Evolutionary conservation across 2,329 filamentous ascomycete species (phyloP), one percentile per base, ranked within the genome.

Genomic region (Akanthomyces uredinophilus): DNA sequence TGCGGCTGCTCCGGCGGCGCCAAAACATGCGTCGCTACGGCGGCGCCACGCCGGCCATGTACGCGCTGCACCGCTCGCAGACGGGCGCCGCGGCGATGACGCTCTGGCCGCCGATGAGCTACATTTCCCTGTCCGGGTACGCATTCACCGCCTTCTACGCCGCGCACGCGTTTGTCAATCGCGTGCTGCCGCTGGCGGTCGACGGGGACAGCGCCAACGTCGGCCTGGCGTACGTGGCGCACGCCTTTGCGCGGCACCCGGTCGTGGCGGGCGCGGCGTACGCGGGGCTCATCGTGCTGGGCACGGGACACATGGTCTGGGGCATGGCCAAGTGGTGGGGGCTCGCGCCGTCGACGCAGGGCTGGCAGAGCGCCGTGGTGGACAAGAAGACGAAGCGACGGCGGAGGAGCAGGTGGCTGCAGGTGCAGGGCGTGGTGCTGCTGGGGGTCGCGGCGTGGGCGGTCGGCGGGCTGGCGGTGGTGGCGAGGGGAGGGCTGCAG

Each of bases 121-220:
- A 87, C 61, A 90, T 89, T 50, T 87, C 89, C 29, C 75, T 83
- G 2, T 82, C 91, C 0, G 94, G 95, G 1, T 97, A 92, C 71
- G 75, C 81, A 0, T 79, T 96, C 20, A 72, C 85, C 1, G 82
- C 83, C 0, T 76, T 94, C 22, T 80, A 94, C 29, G 79, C 82
- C 1, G 85, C 85, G 6, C 94, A 98, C 74, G 83, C 88, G 3
- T 83, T 87, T 65, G 81, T 92, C 63, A 96, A 96, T 73, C 85
- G 94, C 39, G 75, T 86, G 3, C 78, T 96, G 29, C 94, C 95
- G 2, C 74, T 93, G 39, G 79, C 85, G 32, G 83, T 92, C 50
- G 90, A 96, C 60, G 93, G 93, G 7, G 92, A 93, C 63, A 92
- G 87, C 69, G 90, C 91, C n/a, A 88, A 94, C 60, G 87, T 97